These are phyloP conservation scores for Sugiyamaella sp. DNA, from an alignment of 1,139 yeast species.

Conservation along the genomic window DNA sequence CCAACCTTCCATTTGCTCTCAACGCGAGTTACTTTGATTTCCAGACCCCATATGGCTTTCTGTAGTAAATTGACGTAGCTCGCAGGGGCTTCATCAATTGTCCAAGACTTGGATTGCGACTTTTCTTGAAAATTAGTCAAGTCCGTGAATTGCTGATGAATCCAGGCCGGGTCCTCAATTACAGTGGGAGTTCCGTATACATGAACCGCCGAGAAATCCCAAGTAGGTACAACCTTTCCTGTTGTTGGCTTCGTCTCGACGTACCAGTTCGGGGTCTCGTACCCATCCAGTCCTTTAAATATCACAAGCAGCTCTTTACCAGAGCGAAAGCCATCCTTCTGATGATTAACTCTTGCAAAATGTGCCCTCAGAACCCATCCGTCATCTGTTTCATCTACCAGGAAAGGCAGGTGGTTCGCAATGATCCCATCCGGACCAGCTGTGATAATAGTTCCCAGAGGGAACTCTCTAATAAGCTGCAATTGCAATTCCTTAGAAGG, in stretches of 20 bases:
- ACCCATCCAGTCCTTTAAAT: conserved; percentile 58
- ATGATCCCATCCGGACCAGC: conserved; percentile 35
- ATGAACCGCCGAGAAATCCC: conserved; percentile 70
- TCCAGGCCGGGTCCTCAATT: conserved; percentile 47
- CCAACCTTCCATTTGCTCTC: conserved; percentile 66
- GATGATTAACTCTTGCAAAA: conserved; percentile 59
- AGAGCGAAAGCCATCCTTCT: conserved; percentile 50
- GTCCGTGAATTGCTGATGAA: conserved; percentile 50
- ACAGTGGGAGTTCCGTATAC: conserved; percentile 57
- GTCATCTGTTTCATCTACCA: conserved; percentile 44
- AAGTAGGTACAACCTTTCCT: conserved; percentile 70
- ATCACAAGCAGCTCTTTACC: conserved; percentile 50
- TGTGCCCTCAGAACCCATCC: conserved; percentile 59
- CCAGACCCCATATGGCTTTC: conserved; percentile 62
- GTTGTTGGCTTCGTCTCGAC: conserved; percentile 56
- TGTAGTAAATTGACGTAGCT: conserved; percentile 50
- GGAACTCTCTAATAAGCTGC: conserved; percentile 51
- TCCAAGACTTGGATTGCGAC: conserved; percentile 51
- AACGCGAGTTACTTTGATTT: conserved; percentile 53
- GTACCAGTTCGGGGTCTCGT: conserved; percentile 65
- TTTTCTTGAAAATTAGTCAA: conserved; percentile 56
- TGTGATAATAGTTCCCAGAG: conserved; percentile 58
- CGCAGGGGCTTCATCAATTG: conserved; percentile 61
- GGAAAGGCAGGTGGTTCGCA: conserved; percentile 65
- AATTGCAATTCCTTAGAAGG: conserved; percentile 47